Evolutionary conservation across 371 early-diverging fungal genomes (phyloP).

Genomic region (Capillidium heterosporum): DNA sequence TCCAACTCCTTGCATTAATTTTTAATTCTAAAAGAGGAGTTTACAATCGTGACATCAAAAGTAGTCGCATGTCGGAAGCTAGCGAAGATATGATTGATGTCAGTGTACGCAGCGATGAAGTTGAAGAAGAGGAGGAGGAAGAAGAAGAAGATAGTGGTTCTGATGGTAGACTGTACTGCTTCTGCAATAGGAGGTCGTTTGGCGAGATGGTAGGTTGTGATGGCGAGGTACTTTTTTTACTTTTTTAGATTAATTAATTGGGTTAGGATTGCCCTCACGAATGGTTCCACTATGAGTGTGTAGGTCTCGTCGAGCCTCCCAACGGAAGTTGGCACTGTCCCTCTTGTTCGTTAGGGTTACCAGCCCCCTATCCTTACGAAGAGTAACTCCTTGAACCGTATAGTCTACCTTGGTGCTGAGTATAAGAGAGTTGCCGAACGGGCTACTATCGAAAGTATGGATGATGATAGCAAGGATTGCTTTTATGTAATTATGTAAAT

Average conservation of each 20-base stretch:
- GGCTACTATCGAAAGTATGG: too few species aligned
- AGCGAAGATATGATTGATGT: neutral
- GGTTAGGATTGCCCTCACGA: constrained; percentile 56
- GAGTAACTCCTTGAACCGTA: too few species aligned
- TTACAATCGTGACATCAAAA: neutral
- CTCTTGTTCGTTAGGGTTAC: too few species aligned
- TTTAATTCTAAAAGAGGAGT: neutral
- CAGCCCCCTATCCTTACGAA: too few species aligned
- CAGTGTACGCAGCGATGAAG: neutral
- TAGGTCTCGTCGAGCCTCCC: constrained; percentile 62
- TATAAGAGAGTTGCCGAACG: too few species aligned
- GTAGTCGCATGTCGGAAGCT: too few species aligned
- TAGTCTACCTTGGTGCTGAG: too few species aligned
- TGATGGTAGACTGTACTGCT: neutral
- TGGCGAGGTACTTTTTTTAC: constrained; percentile 24
- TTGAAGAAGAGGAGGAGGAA: neutral
- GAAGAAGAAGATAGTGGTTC: neutral
- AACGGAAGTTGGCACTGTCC: constrained; percentile 84
- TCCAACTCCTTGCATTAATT: neutral
- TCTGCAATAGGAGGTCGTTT: constrained; percentile 10
- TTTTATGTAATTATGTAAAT: too few species aligned
- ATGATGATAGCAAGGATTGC: too few species aligned
- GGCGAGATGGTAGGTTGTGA: constrained; percentile 97
- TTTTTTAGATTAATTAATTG: neutral
- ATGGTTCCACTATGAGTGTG: constrained; percentile 93